These are phyloP conservation scores for Fusarium sulawesiense DNA, from an alignment of 2,329 filamentous ascomycete species.

Conservation along the genomic window DNA sequence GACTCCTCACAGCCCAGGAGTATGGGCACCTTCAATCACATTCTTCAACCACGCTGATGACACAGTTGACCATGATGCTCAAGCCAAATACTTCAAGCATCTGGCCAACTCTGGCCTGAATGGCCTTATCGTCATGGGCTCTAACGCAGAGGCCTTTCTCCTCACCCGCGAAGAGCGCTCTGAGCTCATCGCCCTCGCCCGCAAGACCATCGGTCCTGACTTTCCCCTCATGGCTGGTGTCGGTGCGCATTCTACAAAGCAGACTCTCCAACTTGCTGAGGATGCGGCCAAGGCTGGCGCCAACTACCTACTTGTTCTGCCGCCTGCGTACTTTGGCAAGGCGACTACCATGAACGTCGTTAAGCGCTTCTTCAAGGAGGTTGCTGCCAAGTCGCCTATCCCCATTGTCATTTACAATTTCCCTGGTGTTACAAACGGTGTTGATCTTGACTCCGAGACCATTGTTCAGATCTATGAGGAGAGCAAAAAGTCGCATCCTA, in stretches of 20 bases:
- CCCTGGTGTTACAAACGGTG: conserved; percentile 73
- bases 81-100: conserved; percentile 63
- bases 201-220: conserved; percentile 83
- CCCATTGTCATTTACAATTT: conserved; percentile 77
- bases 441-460: conserved; percentile 74
- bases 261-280: conserved; percentile 68
- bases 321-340: conserved; percentile 74
- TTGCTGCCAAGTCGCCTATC: conserved; percentile 63
- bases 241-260: conserved; percentile 71
- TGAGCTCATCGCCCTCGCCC: conserved; percentile 68
- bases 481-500: conserved; percentile 34
- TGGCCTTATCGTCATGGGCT: conserved; percentile 65
- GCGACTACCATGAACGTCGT: conserved; percentile 68
- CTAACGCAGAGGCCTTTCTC: conserved; percentile 67
- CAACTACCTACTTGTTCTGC: conserved; percentile 70
- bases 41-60: conserved; percentile 64
- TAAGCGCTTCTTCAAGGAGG: conserved; percentile 68
- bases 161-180: conserved; percentile 69
- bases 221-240: conserved; percentile 85
- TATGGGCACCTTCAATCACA: conserved; percentile 66
- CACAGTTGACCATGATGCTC: conserved; percentile 59
- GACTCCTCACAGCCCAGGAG: conserved; percentile 19
- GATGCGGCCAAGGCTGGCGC: conserved; percentile 71
- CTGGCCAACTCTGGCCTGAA: conserved; percentile 62
- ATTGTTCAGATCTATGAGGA: conserved; percentile 54